These are phyloP conservation scores for Trichophyton schoenleinii DNA, from an alignment of 2,329 filamentous ascomycete species.

Conservation along the genomic window DNA sequence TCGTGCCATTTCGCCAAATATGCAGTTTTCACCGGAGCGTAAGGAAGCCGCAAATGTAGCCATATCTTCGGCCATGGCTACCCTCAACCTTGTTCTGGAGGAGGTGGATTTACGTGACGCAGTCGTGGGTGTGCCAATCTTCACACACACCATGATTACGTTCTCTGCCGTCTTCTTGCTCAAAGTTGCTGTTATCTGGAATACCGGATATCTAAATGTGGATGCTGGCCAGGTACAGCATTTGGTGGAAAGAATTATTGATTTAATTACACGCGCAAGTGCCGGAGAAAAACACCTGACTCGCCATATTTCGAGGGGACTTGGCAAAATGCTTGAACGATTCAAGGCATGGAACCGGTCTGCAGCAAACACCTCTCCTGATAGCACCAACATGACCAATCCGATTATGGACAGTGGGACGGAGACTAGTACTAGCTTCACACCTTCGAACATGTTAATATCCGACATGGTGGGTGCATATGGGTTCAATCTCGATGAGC, in stretches of 20 bases:
- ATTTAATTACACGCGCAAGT: slow-evolving; percentile 29
- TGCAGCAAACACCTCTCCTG: background rate
- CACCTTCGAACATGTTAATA: slow-evolving; percentile 25
- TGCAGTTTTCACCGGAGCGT: slow-evolving; percentile 33
- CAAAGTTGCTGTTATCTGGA: slow-evolving; percentile 35
- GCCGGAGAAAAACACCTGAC: slow-evolving; percentile 32
- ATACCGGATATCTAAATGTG: slow-evolving; percentile 30
- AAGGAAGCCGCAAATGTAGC: slow-evolving; percentile 35
- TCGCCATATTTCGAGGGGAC: slow-evolving; percentile 30
- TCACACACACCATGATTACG: slow-evolving; percentile 36
- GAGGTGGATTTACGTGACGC: slow-evolving; percentile 38
- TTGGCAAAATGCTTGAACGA: slow-evolving; percentile 31
- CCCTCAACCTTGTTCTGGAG: slow-evolving; percentile 36
- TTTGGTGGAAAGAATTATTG: slow-evolving; percentile 29
- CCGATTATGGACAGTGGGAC: background rate
- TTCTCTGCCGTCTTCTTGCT: slow-evolving; percentile 36
- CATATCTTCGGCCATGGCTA: slow-evolving; percentile 37
- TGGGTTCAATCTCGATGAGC: slow-evolving; percentile 31
- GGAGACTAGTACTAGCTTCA: slow-evolving; percentile 7
- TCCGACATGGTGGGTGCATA: slow-evolving; percentile 35
- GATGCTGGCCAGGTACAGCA: slow-evolving; percentile 28
- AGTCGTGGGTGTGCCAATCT: slow-evolving; percentile 37
- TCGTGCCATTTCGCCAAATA: slow-evolving; percentile 32
- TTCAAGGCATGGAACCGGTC: slow-evolving; percentile 28
- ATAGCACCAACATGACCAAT: background rate